Percentiles rank a stretch among this genome's conserved stretches.
phyloP scores from a whole-genome alignment of 2,329 filamentous ascomycete genomes.

The Fusarium coffeatum region DNA sequence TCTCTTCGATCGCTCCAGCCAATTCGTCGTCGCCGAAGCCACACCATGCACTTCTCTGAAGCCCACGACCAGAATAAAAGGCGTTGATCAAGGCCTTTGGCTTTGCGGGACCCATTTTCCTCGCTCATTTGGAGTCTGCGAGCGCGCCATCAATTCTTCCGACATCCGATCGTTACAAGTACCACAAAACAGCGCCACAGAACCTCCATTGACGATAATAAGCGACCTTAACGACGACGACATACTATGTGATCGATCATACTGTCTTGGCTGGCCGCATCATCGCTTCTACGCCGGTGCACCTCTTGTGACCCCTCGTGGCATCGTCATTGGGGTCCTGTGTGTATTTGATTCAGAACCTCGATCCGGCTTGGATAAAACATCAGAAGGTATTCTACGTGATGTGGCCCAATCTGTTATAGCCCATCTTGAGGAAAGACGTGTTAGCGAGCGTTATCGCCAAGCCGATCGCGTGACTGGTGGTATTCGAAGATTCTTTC shows the following conservation, averaged over 20 bases:
- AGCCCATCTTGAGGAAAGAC: background rate
- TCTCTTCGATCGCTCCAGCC: background rate
- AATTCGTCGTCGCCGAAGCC: constrained; percentile 5
- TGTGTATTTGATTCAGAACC: background rate
- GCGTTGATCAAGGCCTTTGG: background rate
- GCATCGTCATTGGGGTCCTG: background rate
- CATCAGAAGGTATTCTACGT: background rate
- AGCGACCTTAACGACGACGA: background rate
- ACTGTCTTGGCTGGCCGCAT: background rate
- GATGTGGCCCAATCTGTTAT: background rate
- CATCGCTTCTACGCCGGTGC: background rate
- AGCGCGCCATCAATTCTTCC: background rate
- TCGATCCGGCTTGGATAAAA: background rate
- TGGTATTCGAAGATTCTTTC: background rate
- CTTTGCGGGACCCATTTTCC: background rate
- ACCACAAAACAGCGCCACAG: fast-evolving
- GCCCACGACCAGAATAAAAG: background rate
- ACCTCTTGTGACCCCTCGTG: background rate
- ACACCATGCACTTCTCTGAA: background rate
- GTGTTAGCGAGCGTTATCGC: background rate
- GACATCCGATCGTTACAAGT: background rate
- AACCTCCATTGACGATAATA: background rate
- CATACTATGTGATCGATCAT: background rate
- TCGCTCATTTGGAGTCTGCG: constrained; percentile 8
- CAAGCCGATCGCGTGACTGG: background rate